Conservation (phyloP, 192 early-diverging fungal species). For the Backusella psychrophila region DNA sequence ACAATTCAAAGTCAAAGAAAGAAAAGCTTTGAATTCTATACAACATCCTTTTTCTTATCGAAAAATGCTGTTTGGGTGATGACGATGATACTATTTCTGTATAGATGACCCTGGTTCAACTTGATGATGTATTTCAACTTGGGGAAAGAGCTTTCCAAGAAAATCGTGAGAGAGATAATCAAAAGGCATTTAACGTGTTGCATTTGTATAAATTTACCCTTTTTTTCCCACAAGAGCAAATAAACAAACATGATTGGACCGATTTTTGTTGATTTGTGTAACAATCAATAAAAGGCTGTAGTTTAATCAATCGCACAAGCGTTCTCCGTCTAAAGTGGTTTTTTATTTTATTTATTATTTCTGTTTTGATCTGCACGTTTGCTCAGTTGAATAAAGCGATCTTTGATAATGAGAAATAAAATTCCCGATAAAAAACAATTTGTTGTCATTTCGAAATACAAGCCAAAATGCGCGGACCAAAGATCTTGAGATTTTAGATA, state of each 20-base stretch:
- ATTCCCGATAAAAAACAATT: background rate
- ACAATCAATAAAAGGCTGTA: background rate
- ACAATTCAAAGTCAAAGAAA: constrained; percentile 61
- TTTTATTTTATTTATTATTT: background rate
- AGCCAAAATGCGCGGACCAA: background rate
- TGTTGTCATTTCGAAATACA: background rate
- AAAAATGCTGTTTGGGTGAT: constrained; percentile 92
- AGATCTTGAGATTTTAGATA: background rate
- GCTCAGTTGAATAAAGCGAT: background rate
- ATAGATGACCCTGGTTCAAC: too few species aligned
- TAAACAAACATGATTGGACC: background rate
- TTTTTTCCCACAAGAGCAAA: background rate
- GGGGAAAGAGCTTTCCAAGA: background rate
- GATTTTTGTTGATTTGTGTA: background rate
- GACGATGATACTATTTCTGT: constrained; percentile 7
- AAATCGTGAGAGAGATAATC: background rate
- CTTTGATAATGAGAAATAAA: background rate
- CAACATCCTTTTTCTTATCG: constrained; percentile 92
- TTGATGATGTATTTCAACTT: too few species aligned
- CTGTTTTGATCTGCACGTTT: background rate
- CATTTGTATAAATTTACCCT: constrained; percentile 1
- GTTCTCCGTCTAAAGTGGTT: background rate
- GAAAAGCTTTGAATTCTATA: constrained; percentile 95
- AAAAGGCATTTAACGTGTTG: background rate
- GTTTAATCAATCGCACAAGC: background rate